Evolutionary conservation across 768 basidiomycete genomes (phyloP).

Genomic region (Boletales sp.): DNA sequence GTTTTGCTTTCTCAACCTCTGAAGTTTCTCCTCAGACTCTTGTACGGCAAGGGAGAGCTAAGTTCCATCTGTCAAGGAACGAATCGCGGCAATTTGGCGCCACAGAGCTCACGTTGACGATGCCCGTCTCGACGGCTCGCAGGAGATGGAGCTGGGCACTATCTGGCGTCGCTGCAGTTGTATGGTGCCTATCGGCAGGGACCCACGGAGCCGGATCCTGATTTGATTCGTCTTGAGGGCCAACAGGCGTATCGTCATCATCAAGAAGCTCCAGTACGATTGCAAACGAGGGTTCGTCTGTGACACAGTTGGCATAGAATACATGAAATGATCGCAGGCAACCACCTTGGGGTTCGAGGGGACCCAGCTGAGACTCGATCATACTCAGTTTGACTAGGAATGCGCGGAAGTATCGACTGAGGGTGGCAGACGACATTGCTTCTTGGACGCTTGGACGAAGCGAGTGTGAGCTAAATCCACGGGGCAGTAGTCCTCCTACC

Average conservation of each 20-base stretch:
- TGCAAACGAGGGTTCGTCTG: slow-evolving; percentile 75
- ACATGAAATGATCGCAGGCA: not conserved
- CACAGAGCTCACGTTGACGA: slow-evolving; percentile 59
- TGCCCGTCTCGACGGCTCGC: slow-evolving; percentile 78
- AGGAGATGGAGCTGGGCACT: slow-evolving; percentile 70
- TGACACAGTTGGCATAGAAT: not conserved
- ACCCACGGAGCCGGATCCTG: slow-evolving; percentile 77
- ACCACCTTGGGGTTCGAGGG: slow-evolving; percentile 52
- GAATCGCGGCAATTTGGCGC: not conserved
- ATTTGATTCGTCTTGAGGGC: slow-evolving; percentile 40
- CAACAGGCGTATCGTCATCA: slow-evolving; percentile 51
- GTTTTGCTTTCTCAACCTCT: slow-evolving; percentile 9
- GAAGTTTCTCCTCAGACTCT: slow-evolving; percentile 71
- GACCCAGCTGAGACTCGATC: slow-evolving; percentile 69
- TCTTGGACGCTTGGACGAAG: slow-evolving; percentile 55
- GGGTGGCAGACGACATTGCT: slow-evolving; percentile 59
- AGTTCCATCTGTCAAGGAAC: slow-evolving; percentile 3
- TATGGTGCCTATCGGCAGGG: slow-evolving; percentile 65
- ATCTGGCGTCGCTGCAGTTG: slow-evolving; percentile 62
- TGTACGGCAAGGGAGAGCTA: slow-evolving; percentile 77
- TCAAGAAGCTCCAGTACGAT: slow-evolving; percentile 81
- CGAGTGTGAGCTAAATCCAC: slow-evolving; percentile 1
- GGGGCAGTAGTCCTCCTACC: slow-evolving; percentile 35
- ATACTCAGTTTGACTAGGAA: slow-evolving; percentile 79
- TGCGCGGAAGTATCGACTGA: slow-evolving; percentile 77